phyloP scores from a whole-genome alignment of 805 yeast species.

The Myxozyma geophila region DNA sequence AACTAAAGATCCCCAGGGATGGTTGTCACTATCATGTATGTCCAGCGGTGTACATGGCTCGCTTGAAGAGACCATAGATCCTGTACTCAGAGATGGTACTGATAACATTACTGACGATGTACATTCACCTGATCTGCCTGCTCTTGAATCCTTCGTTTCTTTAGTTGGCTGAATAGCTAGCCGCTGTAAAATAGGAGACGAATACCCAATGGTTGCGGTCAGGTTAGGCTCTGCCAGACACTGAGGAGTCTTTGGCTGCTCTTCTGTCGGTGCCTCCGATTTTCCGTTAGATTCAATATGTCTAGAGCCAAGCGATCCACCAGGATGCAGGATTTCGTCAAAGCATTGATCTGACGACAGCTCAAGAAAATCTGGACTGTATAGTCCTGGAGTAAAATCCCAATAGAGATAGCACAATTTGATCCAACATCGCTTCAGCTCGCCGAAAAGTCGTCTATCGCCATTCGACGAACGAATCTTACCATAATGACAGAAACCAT shows the following conservation, averaged over 20 bases:
- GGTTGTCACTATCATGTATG: neutral
- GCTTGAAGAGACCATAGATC: constrained; percentile 1
- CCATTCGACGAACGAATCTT: constrained; percentile 39
- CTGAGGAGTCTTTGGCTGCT: neutral
- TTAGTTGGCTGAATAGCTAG: neutral
- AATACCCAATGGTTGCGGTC: neutral
- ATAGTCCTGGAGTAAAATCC: constrained; percentile 34
- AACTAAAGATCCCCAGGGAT: constrained; percentile 33
- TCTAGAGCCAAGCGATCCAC: constrained; percentile 41
- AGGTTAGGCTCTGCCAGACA: neutral
- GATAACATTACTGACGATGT: neutral
- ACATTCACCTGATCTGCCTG: neutral
- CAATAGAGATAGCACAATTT: constrained; percentile 46
- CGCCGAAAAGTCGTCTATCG: constrained; percentile 48
- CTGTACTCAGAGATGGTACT: constrained; percentile 13
- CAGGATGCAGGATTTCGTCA: constrained; percentile 41
- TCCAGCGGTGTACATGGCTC: constrained; percentile 7
- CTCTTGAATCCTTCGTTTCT: neutral
- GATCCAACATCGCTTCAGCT: constrained; percentile 58
- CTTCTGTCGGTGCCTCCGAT: neutral
- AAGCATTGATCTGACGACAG: constrained; percentile 21
- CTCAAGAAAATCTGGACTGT: constrained; percentile 12
- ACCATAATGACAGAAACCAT: constrained; percentile 44
- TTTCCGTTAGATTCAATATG: neutral
- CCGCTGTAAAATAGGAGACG: constrained; percentile 2